Conservation (phyloP, 257 asterid genomes). For the Solanum gandarillasii region DNA sequence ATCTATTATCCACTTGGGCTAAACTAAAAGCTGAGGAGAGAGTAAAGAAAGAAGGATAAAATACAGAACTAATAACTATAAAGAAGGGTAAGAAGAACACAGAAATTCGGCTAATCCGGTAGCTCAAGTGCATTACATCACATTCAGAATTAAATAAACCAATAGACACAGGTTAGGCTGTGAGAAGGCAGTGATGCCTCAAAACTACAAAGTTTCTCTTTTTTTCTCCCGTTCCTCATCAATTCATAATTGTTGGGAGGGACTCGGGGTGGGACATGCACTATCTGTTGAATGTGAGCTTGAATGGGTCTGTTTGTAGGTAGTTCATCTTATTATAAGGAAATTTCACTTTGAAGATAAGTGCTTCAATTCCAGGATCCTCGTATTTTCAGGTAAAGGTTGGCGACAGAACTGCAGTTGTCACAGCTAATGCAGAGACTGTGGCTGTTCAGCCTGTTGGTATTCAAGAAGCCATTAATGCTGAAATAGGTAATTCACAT, state of each 20-base stretch:
- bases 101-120: not conserved
- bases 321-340: not conserved
- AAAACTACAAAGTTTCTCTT: not conserved
- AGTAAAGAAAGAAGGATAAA: not conserved
- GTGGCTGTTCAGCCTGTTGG: constrained; percentile 56
- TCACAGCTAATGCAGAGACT: constrained; percentile 81
- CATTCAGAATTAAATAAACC: not conserved
- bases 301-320: not conserved
- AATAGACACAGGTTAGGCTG: not conserved
- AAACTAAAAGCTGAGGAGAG: not conserved
- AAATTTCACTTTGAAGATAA: not conserved
- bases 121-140: not conserved
- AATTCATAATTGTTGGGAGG: not conserved
- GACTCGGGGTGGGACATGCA: not conserved
- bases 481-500: constrained; percentile 49
- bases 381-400: constrained; percentile 64
- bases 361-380: not conserved
- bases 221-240: not conserved
- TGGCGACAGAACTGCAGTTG: constrained; percentile 54
- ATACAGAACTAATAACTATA: not conserved
- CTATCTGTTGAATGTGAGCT: not conserved
- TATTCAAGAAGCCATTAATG: constrained; percentile 65
- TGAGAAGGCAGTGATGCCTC: not conserved
- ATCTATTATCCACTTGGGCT: not conserved
- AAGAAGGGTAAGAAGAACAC: not conserved